phyloP scores from a whole-genome alignment of 1,284 basidiomycete species.

The Xerocomus minutiporus region DNA sequence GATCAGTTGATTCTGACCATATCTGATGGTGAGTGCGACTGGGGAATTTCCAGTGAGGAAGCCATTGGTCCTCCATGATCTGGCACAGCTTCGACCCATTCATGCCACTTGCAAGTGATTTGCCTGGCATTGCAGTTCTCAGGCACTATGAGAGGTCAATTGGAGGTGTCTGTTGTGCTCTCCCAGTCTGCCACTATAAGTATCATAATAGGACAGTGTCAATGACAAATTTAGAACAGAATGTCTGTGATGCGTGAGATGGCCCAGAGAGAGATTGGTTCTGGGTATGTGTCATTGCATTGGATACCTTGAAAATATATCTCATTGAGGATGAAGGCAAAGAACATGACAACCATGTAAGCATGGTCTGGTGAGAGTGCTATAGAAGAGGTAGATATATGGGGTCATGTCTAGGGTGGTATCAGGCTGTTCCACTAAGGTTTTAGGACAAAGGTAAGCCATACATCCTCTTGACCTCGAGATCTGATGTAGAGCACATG shows the following conservation, averaged over 20 bases:
- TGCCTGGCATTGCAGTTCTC: background rate
- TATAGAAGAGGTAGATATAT: no score
- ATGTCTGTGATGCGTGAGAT: background rate
- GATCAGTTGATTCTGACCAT: conserved; percentile 9
- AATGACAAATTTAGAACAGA: background rate
- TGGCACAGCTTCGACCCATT: background rate
- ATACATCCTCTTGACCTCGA: conserved; percentile 4
- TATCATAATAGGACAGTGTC: no score
- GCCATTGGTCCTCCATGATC: background rate
- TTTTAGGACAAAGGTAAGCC: background rate
- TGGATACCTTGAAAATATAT: conserved; percentile 2
- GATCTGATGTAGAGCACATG: conserved; percentile 6
- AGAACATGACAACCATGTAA: no score
- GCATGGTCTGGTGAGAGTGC: no score
- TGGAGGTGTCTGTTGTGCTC: background rate
- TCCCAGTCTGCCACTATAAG: background rate
- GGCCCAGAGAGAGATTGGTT: background rate
- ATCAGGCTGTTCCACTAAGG: no score
- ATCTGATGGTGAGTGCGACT: background rate
- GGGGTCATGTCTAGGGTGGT: no score
- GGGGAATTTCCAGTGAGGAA: conserved; percentile 1
- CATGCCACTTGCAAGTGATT: no score
- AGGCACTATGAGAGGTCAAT: background rate
- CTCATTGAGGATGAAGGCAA: no score
- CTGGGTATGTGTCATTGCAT: background rate